phyloP scores from a whole-genome alignment of 2,329 filamentous ascomycete genomes.

The Colletotrichum cordylinicola region DNA sequence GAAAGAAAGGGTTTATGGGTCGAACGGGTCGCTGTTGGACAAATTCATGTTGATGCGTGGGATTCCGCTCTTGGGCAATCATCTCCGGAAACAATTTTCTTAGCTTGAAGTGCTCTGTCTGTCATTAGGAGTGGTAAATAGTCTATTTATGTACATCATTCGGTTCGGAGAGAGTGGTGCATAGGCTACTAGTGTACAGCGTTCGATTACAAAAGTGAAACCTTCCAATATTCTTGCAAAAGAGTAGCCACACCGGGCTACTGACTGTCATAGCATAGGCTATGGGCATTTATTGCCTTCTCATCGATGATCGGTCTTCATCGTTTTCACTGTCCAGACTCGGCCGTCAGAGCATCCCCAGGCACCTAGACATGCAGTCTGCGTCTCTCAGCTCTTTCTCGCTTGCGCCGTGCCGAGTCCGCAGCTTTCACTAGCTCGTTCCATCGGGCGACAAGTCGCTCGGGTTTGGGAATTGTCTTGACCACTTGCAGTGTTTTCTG shows the following conservation, averaged over 20 bases:
- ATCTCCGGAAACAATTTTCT: background rate
- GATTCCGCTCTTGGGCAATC: background rate
- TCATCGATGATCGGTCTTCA: no score
- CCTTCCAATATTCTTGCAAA: background rate
- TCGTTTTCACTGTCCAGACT: background rate
- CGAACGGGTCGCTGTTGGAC: background rate
- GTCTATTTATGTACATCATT: background rate
- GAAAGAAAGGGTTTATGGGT: background rate
- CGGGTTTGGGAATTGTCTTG: background rate
- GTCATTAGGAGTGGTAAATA: background rate
- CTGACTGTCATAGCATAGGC: background rate
- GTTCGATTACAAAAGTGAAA: background rate
- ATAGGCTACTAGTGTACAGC: background rate
- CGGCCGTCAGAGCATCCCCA: background rate
- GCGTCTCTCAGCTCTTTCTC: background rate
- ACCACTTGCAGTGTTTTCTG: background rate
- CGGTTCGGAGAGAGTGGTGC: background rate
- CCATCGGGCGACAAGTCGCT: background rate
- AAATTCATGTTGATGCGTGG: background rate
- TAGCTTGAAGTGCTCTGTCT: background rate
- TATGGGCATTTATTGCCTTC: background rate
- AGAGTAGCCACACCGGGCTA: background rate
- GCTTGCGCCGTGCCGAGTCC: background rate
- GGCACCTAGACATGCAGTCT: no score
- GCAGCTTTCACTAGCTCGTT: background rate